Base-by-base conservation (phyloP, 805 yeast species). In the Starmerella potacharoeniae region DNA sequence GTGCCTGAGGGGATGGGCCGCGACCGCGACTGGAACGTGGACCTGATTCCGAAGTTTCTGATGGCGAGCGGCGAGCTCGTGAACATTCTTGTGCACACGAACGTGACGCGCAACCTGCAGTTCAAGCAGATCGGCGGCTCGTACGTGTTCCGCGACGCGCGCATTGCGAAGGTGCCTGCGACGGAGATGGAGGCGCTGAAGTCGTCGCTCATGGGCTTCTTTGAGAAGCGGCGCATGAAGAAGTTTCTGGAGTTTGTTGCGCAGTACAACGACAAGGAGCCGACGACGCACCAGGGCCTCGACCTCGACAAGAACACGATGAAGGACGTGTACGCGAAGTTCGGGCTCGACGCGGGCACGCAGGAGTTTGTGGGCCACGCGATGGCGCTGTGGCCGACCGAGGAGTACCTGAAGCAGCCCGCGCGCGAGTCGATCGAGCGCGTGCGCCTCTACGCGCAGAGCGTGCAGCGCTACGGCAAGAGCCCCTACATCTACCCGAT, bases 1-100 rank as follows among this genome's bases (percentile, higher is more conserved):
- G 58, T 53, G n/a, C 65, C 66, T 41, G 85, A 81, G 59, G 84
- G 83, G 58, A 78, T 82, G 59, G 97, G 98, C 51, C 82, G 95
- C 66, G 95, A 88, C 66, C 80, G 97, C 60, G 97, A 93, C 70
- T 93, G 97, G 97, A 89, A 95, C 71, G 93, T 93, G 52, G 98
- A 93, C 69, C 77, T 93, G 72, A 88, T 93, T 66, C 98, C 98
- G 45, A 93, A 93, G 73, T 90, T 93, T 64, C 75, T 93, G 63
- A 93, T 93, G 98, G 90, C 97, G 54, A 87, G 89, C 67, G 98
- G 98, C 43, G 98, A 91, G 69, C 79, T 93, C 70, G 93, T 97
- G 60, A 91, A 91, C 69, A 93, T 93, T 63, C 78, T 93, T 62
- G 89, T 87, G 37, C 96, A 91, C 69, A 93, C 98, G 29, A 91